Evolutionary conservation across 1,284 basidiomycete genomes (phyloP).

Genomic region (Marasmius fiardii): DNA sequence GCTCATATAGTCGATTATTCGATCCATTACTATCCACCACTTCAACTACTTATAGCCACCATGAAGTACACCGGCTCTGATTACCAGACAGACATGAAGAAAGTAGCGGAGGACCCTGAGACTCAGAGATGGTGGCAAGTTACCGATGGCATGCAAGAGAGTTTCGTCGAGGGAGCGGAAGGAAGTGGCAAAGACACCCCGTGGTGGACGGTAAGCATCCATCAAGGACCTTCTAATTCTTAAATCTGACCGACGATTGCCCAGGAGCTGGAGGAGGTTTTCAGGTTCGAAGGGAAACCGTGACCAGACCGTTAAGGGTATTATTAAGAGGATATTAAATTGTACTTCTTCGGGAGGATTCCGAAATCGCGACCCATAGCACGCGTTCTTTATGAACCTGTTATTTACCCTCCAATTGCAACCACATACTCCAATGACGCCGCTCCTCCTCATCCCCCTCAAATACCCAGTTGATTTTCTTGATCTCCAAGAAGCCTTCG

Average conservation of each 20-base stretch:
- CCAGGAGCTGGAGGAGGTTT: slow-evolving; percentile 66
- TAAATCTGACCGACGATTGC: neutral
- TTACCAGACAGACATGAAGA: slow-evolving; percentile 65
- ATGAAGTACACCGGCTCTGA: slow-evolving; percentile 65
- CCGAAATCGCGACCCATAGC: too few relatives aligned
- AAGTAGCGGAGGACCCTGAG: slow-evolving; percentile 59
- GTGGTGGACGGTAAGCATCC: slow-evolving; percentile 64
- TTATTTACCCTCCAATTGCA: slow-evolving; percentile 35
- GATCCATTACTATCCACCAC: slow-evolving; percentile 63
- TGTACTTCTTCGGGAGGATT: too few relatives aligned
- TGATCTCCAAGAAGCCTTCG: slow-evolving; percentile 80
- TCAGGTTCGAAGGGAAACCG: slow-evolving; percentile 56
- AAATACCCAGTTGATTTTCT: slow-evolving; percentile 76
- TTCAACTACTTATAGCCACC: slow-evolving; percentile 65
- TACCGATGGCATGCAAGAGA: slow-evolving; percentile 78
- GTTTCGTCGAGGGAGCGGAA: slow-evolving; percentile 62
- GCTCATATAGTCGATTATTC: slow-evolving; percentile 76
- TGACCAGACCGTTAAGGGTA: slow-evolving; percentile 3
- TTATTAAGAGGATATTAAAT: too few relatives aligned
- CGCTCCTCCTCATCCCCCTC: slow-evolving; percentile 70
- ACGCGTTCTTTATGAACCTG: neutral
- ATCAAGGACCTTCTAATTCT: neutral
- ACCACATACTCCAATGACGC: slow-evolving; percentile 75
- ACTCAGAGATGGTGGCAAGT: slow-evolving; percentile 77
- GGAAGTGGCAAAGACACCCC: slow-evolving; percentile 64